phyloP scores from a whole-genome alignment of 805 yeast genomes.

The Cyberlindnera mississippiensis region DNA sequence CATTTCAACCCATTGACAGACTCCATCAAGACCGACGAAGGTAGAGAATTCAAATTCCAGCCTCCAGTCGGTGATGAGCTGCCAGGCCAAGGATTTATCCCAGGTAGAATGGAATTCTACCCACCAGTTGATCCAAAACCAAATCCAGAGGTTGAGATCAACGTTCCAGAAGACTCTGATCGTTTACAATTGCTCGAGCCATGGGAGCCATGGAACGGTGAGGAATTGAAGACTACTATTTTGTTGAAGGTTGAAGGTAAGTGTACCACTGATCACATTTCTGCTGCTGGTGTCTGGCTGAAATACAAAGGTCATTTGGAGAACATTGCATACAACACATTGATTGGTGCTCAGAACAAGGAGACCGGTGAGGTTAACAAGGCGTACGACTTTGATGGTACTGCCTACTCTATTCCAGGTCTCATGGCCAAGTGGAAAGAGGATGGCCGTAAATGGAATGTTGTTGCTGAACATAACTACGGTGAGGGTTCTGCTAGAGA shows the following conservation, averaged over 20 bases:
- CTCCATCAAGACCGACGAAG: constrained; percentile 65
- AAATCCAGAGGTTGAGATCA: constrained; percentile 52
- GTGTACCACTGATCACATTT: constrained; percentile 97
- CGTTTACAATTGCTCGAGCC: constrained; percentile 91
- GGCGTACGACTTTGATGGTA: constrained; percentile 83
- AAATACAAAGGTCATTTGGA: constrained; percentile 97
- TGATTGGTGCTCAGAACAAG: constrained; percentile 94
- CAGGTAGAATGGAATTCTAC: constrained; percentile 71
- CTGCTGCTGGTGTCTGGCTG: constrained; percentile 99
- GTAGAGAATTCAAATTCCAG: constrained; percentile 69
- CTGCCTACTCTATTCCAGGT: constrained; percentile 81
- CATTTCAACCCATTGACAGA: constrained; percentile 90
- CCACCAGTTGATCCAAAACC: constrained; percentile 70
- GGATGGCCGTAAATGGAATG: constrained; percentile 83
- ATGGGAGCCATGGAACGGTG: constrained; percentile 79
- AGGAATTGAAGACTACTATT: constrained; percentile 74
- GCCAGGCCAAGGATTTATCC: constrained; percentile 72
- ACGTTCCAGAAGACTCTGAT: constrained; percentile 84
- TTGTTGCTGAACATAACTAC: constrained; percentile 95
- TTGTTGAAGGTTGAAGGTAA: constrained; percentile 93
- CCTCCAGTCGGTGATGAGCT: constrained; percentile 84
- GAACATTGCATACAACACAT: constrained; percentile 90
- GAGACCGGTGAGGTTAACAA: constrained; percentile 95
- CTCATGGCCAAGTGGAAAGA: constrained; percentile 94
- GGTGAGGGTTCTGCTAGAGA: constrained; percentile 99